phyloP scores from a whole-genome alignment of 1,284 basidiomycete species.

The Vanrija sp. region DNA sequence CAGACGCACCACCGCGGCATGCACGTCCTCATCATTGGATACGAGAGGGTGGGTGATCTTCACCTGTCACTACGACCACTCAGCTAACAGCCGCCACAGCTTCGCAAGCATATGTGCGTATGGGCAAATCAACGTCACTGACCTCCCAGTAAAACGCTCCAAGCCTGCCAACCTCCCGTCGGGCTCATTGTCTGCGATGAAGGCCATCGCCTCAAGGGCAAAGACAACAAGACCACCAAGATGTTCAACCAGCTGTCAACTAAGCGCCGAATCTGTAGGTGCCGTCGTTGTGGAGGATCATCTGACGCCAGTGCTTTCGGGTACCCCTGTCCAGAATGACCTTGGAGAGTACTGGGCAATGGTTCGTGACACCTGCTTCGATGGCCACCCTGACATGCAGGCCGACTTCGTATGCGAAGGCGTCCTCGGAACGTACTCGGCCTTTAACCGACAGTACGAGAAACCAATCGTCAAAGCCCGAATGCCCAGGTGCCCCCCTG shows the following conservation, averaged over 20 bases:
- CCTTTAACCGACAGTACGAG: conserved; percentile 79
- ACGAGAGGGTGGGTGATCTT: conserved; percentile 60
- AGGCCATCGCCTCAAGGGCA: conserved; percentile 90
- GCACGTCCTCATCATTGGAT: conserved; percentile 88
- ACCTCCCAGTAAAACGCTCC: conserved; percentile 40
- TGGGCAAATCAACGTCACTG: background rate
- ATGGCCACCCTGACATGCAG: conserved; percentile 46
- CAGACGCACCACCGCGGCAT: conserved; percentile 58
- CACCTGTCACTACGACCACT: background rate
- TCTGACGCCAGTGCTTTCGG: conserved; percentile 68
- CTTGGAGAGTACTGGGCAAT: conserved; percentile 93
- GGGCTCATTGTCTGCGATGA: conserved; percentile 95
- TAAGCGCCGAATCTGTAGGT: conserved; percentile 59
- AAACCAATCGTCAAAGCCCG: conserved; percentile 83
- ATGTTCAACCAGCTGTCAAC: conserved; percentile 81
- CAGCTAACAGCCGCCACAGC: conserved; percentile 40
- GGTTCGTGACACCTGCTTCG: conserved; percentile 54
- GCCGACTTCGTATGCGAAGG: conserved; percentile 92
- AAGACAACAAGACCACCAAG: conserved; percentile 80
- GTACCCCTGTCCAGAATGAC: conserved; percentile 97
- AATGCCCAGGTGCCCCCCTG: conserved; percentile 65
- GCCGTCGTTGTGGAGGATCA: background rate
- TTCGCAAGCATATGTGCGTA: conserved; percentile 70
- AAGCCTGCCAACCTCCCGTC: conserved; percentile 63
- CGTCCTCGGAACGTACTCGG: conserved; percentile 64